Percentiles rank a stretch among this genome's conserved stretches.
phyloP scores from a whole-genome alignment of 2,329 filamentous ascomycete genomes.

The Immersiporthe knoxdaviesiana region DNA sequence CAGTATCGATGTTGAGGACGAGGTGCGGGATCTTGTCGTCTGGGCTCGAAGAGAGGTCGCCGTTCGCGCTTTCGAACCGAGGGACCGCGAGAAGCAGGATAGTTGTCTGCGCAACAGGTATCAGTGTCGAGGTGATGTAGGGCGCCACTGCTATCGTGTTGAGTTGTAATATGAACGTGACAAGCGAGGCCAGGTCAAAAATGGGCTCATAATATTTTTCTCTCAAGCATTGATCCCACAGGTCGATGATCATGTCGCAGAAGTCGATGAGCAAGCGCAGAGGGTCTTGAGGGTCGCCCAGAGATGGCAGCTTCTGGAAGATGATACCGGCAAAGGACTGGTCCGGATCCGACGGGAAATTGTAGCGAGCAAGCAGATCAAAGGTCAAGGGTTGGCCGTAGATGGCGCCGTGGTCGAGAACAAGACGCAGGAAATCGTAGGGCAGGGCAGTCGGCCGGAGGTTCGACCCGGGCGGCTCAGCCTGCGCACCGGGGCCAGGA shows the following conservation, averaged over 20 bases:
- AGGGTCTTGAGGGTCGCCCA: slow-evolving; percentile 53
- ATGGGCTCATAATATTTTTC: slow-evolving; percentile 68
- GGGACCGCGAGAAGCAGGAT: slow-evolving; percentile 62
- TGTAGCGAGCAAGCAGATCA: slow-evolving; percentile 66
- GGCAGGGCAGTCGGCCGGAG: slow-evolving; percentile 32
- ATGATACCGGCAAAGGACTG: slow-evolving; percentile 69
- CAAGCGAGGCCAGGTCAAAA: slow-evolving; percentile 65
- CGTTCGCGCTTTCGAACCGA: slow-evolving; percentile 53
- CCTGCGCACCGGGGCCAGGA: background rate
- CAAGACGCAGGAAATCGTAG: slow-evolving; percentile 54
- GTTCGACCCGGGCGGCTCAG: slow-evolving; percentile 10
- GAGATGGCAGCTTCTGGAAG: slow-evolving; percentile 65
- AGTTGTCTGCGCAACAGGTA: slow-evolving; percentile 61
- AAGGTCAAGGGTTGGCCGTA: slow-evolving; percentile 64
- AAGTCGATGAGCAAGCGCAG: slow-evolving; percentile 66
- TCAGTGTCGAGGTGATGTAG: slow-evolving; percentile 60
- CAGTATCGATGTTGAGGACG: slow-evolving; percentile 61
- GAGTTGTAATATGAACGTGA: slow-evolving; percentile 65
- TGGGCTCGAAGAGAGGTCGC: slow-evolving; percentile 50
- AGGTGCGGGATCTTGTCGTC: slow-evolving; percentile 49
- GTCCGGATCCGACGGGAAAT: slow-evolving; percentile 65
- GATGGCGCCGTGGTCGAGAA: slow-evolving; percentile 64
- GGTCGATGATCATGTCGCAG: slow-evolving; percentile 62
- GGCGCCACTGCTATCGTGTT: slow-evolving; percentile 63
- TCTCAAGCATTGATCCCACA: slow-evolving; percentile 70